A percentile compares a stretch with the other conserved stretches of the same genome.
Evolutionary conservation across 768 basidiomycete species (phyloP).

Genomic region (Cystobasidiopsis lactophilus): DNA sequence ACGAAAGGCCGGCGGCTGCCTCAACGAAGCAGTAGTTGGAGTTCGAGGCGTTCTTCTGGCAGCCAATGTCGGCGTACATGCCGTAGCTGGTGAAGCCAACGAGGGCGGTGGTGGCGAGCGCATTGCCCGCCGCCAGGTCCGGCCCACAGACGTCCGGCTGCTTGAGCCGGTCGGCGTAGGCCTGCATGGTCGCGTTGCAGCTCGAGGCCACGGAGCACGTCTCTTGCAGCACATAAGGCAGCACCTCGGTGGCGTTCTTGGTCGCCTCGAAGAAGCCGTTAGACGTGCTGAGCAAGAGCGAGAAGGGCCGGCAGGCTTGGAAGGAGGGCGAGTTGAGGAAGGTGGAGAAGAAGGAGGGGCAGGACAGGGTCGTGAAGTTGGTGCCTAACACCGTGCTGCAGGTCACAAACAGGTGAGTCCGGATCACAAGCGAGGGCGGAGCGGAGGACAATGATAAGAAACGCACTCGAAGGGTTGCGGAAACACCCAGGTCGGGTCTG

Average conservation of each 20-base stretch:
- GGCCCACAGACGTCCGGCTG: constrained; percentile 34
- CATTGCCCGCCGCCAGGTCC: constrained; percentile 37
- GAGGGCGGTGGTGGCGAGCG: constrained; percentile 35
- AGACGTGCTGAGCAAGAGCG: constrained; percentile 11
- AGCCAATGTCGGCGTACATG: constrained; percentile 40
- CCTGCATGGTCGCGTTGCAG: constrained; percentile 43
- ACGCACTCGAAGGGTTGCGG: not conserved
- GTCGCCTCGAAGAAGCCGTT: constrained; percentile 37
- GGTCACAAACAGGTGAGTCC: constrained; percentile 20
- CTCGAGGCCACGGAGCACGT: constrained; percentile 44
- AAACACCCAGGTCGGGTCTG: too few relatives aligned
- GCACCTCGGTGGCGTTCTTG: constrained; percentile 29
- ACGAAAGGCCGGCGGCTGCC: constrained; percentile 3
- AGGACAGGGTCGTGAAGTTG: constrained; percentile 44
- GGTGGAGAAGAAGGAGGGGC: constrained; percentile 48
- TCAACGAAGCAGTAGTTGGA: constrained; percentile 11
- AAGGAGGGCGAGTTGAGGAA: constrained; percentile 33
- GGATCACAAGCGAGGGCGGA: too few relatives aligned
- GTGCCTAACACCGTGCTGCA: constrained; percentile 40
- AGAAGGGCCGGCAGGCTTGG: constrained; percentile 9
- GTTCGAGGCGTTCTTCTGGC: constrained; percentile 34
- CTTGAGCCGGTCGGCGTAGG: constrained; percentile 31
- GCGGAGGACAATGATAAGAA: too few relatives aligned
- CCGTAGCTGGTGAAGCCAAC: constrained; percentile 42
- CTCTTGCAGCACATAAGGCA: constrained; percentile 53